Base-by-base conservation (phyloP, 2,329 filamentous ascomycete species). In the Cadophora gregata region DNA sequence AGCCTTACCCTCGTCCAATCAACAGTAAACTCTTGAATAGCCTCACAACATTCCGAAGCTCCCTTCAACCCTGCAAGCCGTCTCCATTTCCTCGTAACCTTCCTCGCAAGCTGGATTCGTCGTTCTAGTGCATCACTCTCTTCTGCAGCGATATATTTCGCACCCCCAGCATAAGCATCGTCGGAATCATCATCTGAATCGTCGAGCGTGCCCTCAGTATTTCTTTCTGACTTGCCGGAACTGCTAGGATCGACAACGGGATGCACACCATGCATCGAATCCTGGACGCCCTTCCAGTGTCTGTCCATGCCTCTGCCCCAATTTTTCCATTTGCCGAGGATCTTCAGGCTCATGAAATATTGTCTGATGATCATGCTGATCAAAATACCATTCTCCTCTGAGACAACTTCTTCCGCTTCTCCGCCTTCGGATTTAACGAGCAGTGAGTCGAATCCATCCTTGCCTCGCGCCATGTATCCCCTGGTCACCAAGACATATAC, bases 291-390 rank as follows among this genome's bases (percentile, higher is more conserved):
- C 47, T 68, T 64, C 66, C 66, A 68, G 50, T 68, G 66, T 62
- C 63, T 65, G 21, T 64, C 66, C 62, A 67, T 67, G 4, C 56
- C n/a, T 24, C 59, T 67, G 2, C 66, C 66, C 66, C 66, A 67
- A 29, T 58, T 64, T 50, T 65, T 67, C 66, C 66, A 67, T n/a
- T 65, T 59, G 0, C 62, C 58, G 48, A 67, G 55, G 51, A 59
- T 65, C 33, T 67, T 67, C 33, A 67, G 24, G 36, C 66, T 67
- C 66, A 67, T 67, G 48, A 67, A 67, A 29, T 67, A 67, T 31
- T 67, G 66, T 45, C 66, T 51, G n/a, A 67, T 59, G 48, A 67
- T 65, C 66, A 67, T 67, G 33, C 62, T 67, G 58, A 67, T 64
- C 36, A 67, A 16, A 29, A 67, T 67, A 3, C 66, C 66, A 29